phyloP scores from a whole-genome alignment of 2,329 filamentous ascomycete genomes.

The Ophiocordyceps unilateralis region DNA sequence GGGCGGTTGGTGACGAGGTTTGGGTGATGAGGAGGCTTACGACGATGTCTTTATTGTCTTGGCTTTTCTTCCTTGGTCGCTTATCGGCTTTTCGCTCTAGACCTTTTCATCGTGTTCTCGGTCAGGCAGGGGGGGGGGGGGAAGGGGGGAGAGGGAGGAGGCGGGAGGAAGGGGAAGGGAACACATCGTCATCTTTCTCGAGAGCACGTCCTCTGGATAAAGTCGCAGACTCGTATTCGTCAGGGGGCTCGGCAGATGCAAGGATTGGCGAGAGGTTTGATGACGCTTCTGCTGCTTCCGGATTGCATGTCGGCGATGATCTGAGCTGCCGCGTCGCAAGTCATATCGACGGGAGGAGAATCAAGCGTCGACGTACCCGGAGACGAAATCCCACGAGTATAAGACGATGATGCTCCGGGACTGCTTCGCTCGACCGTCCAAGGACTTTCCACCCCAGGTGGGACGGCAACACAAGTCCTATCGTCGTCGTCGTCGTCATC shows the following conservation, averaged over 20 bases:
- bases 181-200: no score
- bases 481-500: no score
- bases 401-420: slow-evolving; percentile 7
- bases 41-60: no score
- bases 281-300: slow-evolving; percentile 10
- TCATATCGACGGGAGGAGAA: slow-evolving; percentile 14
- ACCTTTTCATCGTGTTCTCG: no score
- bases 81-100: no score
- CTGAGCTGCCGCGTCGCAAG: slow-evolving; percentile 15
- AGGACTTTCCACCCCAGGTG: slow-evolving; percentile 6
- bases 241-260: background rate
- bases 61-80: no score
- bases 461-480: no score
- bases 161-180: no score
- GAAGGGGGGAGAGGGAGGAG: no score
- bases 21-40: no score
- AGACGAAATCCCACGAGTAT: slow-evolving; percentile 2
- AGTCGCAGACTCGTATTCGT: background rate
- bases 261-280: slow-evolving; percentile 4
- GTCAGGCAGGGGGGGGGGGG: no score
- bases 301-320: slow-evolving; percentile 23
- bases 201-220: slow-evolving; percentile 53
- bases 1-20: no score
- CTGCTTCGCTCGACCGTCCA: slow-evolving; percentile 7
- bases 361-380: slow-evolving; percentile 3